Evolutionary conservation across 192 early-diverging fungal species (phyloP).

Genomic region (Coemansia sp.): DNA sequence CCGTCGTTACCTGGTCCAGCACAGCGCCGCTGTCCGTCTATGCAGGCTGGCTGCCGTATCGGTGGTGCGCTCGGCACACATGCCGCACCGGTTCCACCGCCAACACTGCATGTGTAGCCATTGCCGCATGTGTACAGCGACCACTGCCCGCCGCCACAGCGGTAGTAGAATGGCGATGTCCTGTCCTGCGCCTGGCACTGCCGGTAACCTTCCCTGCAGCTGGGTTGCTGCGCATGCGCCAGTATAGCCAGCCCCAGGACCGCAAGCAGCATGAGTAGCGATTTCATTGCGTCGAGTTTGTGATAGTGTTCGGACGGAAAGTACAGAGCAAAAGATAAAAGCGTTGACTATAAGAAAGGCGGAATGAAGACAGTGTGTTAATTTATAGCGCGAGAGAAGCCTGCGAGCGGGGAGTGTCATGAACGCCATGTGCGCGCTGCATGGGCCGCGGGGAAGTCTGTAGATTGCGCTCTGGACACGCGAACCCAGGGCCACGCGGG

Average conservation of each 20-base stretch:
- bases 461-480: not conserved
- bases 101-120: constrained; percentile 26
- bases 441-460: constrained; percentile 3
- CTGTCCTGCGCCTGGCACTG: constrained; percentile 28
- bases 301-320: not conserved
- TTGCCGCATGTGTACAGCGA: constrained; percentile 42
- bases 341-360: not conserved
- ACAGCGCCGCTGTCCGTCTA: constrained; percentile 41
- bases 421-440: constrained; percentile 8
- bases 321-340: not conserved
- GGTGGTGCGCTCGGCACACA: constrained; percentile 18
- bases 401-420: not conserved
- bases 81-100: constrained; percentile 13
- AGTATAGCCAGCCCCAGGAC: not conserved
- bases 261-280: constrained; percentile 7
- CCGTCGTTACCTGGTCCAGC: constrained; percentile 18
- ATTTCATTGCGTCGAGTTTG: not conserved
- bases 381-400: constrained; percentile 6
- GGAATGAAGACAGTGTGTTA: not conserved
- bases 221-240: constrained; percentile 7
- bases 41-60: constrained; percentile 15
- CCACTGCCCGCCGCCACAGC: constrained; percentile 32
- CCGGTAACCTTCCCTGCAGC: constrained; percentile 35
- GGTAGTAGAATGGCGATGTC: constrained; percentile 38
- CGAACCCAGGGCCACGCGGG: not conserved